Evolutionary conservation across 2,329 filamentous ascomycete species (phyloP).

Genomic region (Akanthomyces dipterigenus): DNA sequence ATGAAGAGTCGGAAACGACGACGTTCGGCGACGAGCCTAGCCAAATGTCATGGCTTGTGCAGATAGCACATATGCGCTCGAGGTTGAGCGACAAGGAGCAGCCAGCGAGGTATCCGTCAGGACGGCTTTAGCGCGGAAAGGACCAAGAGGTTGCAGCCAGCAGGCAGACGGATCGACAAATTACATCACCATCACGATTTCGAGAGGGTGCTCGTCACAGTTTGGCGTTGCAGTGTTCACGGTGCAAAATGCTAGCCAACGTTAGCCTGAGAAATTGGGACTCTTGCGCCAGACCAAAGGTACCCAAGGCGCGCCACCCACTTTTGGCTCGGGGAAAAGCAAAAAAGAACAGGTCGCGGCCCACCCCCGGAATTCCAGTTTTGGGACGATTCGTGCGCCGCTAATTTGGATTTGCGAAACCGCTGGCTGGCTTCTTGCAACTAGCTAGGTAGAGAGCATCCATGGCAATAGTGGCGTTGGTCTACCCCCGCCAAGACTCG

Average conservation of each 20-base stretch:
- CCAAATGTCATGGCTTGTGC: not conserved
- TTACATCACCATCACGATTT: not conserved
- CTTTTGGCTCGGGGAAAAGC: not conserved
- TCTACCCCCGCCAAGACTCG: not conserved
- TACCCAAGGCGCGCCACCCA: not conserved
- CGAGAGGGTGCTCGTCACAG: not conserved
- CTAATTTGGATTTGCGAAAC: not conserved
- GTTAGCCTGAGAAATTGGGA: not conserved
- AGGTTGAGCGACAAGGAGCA: not conserved
- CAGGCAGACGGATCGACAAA: not conserved
- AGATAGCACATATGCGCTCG: not conserved
- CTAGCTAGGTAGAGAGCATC: no score
- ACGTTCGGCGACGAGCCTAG: not conserved
- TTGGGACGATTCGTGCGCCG: not conserved
- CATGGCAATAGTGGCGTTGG: not conserved
- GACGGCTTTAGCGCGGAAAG: not conserved
- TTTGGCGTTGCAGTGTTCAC: not conserved
- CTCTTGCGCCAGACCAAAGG: not conserved
- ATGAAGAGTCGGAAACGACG: not conserved
- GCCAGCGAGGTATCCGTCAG: not conserved
- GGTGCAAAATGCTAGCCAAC: not conserved
- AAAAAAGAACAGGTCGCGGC: not conserved
- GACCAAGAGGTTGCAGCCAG: not conserved
- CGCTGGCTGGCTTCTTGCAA: not conserved
- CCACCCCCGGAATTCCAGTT: constrained; percentile 8